These are phyloP conservation scores for Tetratostichococcus sp. DNA, from an alignment of 139 green algal genomes.

Conservation along the genomic window DNA sequence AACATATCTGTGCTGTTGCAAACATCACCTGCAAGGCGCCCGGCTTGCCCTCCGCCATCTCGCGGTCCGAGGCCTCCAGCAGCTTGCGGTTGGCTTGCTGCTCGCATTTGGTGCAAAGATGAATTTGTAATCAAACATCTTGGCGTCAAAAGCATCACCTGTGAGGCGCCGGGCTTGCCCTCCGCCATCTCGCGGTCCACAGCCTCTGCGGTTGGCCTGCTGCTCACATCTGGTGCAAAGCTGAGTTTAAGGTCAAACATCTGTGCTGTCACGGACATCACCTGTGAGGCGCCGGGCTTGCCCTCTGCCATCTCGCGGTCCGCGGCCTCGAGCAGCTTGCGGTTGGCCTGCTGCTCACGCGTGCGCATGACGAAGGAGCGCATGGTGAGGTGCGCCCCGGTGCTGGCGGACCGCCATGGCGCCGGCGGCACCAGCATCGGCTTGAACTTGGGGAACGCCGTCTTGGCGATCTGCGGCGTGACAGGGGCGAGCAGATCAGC, in stretches of 20 bases:
- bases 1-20: too few relatives aligned
- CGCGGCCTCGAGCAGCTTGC: slow-evolving; percentile 27
- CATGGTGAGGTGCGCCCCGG: slow-evolving; percentile 60
- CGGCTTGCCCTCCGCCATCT: slow-evolving; percentile 21
- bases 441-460: slow-evolving; percentile 40
- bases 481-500: too few relatives aligned
- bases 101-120: too few relatives aligned
- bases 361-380: slow-evolving; percentile 47
- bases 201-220: not conserved
- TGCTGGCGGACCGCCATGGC: slow-evolving; percentile 56
- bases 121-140: too few relatives aligned
- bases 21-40: slow-evolving; percentile 19
- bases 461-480: slow-evolving; percentile 27
- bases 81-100: slow-evolving; percentile 5
- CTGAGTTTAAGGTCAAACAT: too few relatives aligned
- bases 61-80: slow-evolving; percentile 25
- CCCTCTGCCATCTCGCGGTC: slow-evolving; percentile 24
- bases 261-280: too few relatives aligned
- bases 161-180: slow-evolving; percentile 16
- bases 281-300: slow-evolving; percentile 13
- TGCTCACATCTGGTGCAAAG: not conserved
- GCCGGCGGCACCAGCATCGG: slow-evolving; percentile 76
- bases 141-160: too few relatives aligned
- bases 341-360: slow-evolving; percentile 14
- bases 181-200: slow-evolving; percentile 23